Evolutionary conservation across 1,284 basidiomycete species (phyloP), one percentile per base, ranked within the genome.

Genomic region (Cystobasidium slooffiae): DNA sequence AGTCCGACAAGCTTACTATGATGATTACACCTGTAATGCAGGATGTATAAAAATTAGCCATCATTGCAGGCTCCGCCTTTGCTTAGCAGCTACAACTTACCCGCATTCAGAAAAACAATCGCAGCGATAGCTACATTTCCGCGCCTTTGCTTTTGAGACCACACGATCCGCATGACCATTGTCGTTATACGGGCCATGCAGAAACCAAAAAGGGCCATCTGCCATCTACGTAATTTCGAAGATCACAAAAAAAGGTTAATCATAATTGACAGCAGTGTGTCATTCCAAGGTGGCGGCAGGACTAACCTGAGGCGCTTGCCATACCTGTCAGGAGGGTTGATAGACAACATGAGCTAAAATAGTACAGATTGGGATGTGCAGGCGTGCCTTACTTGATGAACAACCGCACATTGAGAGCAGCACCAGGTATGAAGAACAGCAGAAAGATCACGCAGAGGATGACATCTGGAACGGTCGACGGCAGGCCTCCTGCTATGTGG

Each of bases 161-260:
- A 73, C 5, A 62, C 70, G 44, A 73, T 65, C 22, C 70, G 70
- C 52, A 66, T 24, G 22, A 66, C 44, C 62, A 73, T 49, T 5
- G 70, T 73, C n/a, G 53, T 59, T 41, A 65, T 73, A 9, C 70
- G 62, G 20, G 70, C 49, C 70, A 73, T 73, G 52, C 70, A 73
- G 46, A 64, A 73, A 24, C 70, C 70, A 41, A 73, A 73, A 22
- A 73, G 63, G 14, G 63, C 63, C 62, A 65, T 65, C 22, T 64
- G 63, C 70, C 70, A 73, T 47, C 70, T 73, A n/a, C n/a, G 43
- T 22, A 1, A 3, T 18, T 0, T 18, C n/a, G 53, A 12, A 43
- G 24, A 3, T n/a, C 14, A 6, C 3, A 20, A 16, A 20, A 6
- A 20, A 51, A 16, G 47, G 47, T 16, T 14, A 18, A n/a, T n/a